Evolutionary conservation across 257 asterid genomes (phyloP), one percentile per base, ranked within the genome.

Genomic region (Anisodus tanguticus): DNA sequence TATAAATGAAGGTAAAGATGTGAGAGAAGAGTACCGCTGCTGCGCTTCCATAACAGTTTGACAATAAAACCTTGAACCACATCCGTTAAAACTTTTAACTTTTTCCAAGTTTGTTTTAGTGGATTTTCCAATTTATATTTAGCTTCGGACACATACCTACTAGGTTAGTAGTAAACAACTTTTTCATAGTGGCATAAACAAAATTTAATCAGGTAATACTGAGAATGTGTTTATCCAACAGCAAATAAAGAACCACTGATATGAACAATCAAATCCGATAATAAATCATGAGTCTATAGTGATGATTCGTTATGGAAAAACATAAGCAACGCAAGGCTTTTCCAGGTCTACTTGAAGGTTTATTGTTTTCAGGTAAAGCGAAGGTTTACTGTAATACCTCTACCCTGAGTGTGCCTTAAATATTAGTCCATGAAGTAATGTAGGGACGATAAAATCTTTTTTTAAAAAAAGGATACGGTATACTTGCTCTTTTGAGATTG

Each of bases 31-130:
- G 81, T 8, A 15, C 26, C 0, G 4, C 11, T 8, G 47, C 63
- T 41, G 5, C 4, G 5, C 5, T 41, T 3, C 3, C 4, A 51
- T 76, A 76, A 76, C 26, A 6, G 47, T 76, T 76, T 12, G 26
- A 76, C 62, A 51, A 76, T 26, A 11, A 19, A 74, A 26, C 37
- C 81, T 35, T 49, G 39, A 69, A 74, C 62, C 62, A 74, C 12
- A 9, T 74, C 19, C 8, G 3, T 49, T 72, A 72, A 72, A 2
- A 47, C 19, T n/a, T 6, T 74, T 12, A 55, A 74, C 22, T 74
- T 49, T 62, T 49, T 74, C 62, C 22, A 19, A 49, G 58, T 49
- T 19, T 47, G n/a, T 12, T 76, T 8, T 12, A 13, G 19, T 22
- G 19, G 22, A 49, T 74, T 19, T 72, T 47, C 80, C 13, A 19